A percentile compares a stretch with the other conserved stretches of the same genome.
These are phyloP conservation scores for Lupinus albus DNA, from an alignment of 306 rosid species.

Conservation along the genomic window DNA sequence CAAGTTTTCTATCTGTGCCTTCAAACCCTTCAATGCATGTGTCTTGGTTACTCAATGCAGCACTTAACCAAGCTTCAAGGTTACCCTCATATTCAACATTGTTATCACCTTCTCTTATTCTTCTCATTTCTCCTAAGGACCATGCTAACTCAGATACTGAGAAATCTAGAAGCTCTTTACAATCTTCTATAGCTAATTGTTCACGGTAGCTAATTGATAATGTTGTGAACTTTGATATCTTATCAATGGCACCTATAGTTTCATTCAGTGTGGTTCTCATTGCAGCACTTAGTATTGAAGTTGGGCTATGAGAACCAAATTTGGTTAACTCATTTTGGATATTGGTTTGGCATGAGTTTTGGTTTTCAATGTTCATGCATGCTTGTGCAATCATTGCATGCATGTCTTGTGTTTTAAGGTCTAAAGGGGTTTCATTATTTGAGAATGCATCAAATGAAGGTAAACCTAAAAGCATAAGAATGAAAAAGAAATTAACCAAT, in stretches of 20 bases:
- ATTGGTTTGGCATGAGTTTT: slow-evolving; percentile 56
- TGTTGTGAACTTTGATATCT: slow-evolving; percentile 65
- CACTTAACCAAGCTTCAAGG: slow-evolving; percentile 91
- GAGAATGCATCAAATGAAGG: slow-evolving; percentile 46
- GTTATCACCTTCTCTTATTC: slow-evolving; percentile 55
- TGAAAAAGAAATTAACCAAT: slow-evolving; percentile 47
- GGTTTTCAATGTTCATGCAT: slow-evolving; percentile 62
- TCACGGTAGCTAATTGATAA: slow-evolving; percentile 71
- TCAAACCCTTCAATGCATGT: slow-evolving; percentile 97
- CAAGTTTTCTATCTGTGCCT: slow-evolving; percentile 77
- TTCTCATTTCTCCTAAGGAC: slow-evolving; percentile 78
- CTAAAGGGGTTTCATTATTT: slow-evolving; percentile 45
- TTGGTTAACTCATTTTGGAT: slow-evolving; percentile 60
- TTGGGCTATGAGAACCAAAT: slow-evolving; percentile 49
- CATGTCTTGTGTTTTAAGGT: slow-evolving; percentile 49
- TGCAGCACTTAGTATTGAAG: slow-evolving; percentile 67
- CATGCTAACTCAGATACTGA: slow-evolving; percentile 84
- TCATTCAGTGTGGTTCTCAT: slow-evolving; percentile 64
- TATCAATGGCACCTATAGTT: slow-evolving; percentile 65
- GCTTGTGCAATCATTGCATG: slow-evolving; percentile 64
- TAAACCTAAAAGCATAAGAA: slow-evolving; percentile 48
- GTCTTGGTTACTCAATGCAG: slow-evolving; percentile 94
- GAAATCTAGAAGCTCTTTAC: slow-evolving; percentile 90
- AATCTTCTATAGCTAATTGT: slow-evolving; percentile 80
- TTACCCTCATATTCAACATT: slow-evolving; percentile 58